Percentiles rank a stretch among this genome's conserved stretches.
phyloP scores from a whole-genome alignment of 2,329 filamentous ascomycete species.

The Ceratocystiopsis brevicomis region DNA sequence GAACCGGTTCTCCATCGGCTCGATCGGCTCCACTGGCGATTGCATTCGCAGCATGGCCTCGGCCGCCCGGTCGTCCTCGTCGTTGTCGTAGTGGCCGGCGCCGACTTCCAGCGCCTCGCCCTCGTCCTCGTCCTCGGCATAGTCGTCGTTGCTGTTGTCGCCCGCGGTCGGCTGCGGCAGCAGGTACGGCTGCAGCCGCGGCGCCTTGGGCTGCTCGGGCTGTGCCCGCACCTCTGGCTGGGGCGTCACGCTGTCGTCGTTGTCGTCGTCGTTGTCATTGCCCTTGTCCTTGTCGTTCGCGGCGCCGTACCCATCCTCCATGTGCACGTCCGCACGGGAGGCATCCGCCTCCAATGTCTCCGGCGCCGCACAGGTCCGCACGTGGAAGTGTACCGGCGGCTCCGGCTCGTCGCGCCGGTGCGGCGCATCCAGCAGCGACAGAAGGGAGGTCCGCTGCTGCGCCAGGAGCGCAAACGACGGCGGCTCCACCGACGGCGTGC shows the following conservation, averaged over 20 bases:
- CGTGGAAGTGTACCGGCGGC: slow-evolving; percentile 18
- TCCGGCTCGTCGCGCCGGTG: slow-evolving; percentile 20
- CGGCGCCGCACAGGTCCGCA: slow-evolving; percentile 16
- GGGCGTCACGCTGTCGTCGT: not conserved
- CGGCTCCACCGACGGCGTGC: slow-evolving; percentile 43
- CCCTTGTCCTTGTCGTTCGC: not conserved
- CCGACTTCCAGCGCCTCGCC: no score
- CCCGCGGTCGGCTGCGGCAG: no score
- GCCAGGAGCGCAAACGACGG: slow-evolving; percentile 36
- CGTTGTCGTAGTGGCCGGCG: no score
- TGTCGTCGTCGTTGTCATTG: not conserved
- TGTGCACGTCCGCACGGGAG: not conserved
- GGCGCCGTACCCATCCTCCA: not conserved
- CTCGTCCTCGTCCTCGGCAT: no score
- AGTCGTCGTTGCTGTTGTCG: no score
- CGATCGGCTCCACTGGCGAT: no score
- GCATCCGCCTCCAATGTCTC: no score
- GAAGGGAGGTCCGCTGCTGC: slow-evolving; percentile 36
- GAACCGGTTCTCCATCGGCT: no score
- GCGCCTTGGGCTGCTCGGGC: no score
- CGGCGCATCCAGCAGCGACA: slow-evolving; percentile 41
- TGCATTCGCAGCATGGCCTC: no score
- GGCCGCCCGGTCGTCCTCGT: no score
- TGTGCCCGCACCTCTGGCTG: not conserved
- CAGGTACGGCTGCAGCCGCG: no score